Evolutionary conservation across 192 early-diverging fungal species (phyloP), one percentile per base, ranked within the genome.

Genomic region (Coemansia sp.): DNA sequence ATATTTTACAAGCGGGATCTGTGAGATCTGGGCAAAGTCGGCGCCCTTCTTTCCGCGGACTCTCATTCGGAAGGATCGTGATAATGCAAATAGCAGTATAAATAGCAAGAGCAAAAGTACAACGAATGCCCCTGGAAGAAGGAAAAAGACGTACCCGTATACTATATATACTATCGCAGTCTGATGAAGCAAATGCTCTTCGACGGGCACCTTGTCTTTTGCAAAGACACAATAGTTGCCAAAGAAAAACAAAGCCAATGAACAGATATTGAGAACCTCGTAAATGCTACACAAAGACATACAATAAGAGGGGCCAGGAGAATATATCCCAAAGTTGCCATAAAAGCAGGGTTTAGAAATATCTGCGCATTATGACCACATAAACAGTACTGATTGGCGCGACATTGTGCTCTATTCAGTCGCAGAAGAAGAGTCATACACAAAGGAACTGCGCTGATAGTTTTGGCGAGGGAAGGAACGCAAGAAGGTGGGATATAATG

Each of bases 201-300:
- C 72, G 0, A 55, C 3, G 22, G 69, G 69, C 65, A 86, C 90
- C 8, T 55, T 62, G 10, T 63, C 55, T 52, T 76, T 77, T 22
- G 75, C 74, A 68, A 92, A 92, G 40, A 90, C 63, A 63, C 88
- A 86, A 69, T 88, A 88, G 69, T 92, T 93, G 67, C 89, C 91
- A 55, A 86, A 65, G 49, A 92, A 72, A 63, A 90, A 92, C 83
- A 88, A 80, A 15, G 88, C 73, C n/a, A 86, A 81, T 19, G 84
- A 78, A 68, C 86, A 74, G n/a, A 88, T 42, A 59, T 88, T 85
- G 10, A 91, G 74, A 47, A 86, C 61, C 8, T 84, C 85, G 74
- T 88, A 89, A 36, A 87, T 49, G 32, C 90, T 89, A 84, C 64
- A 70, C 12, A 51, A 55, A 45, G 7, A 22, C 52, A 63, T 37